Conservation (phyloP, 2,329 filamentous ascomycete species). For the Hypocrella siamensis region DNA sequence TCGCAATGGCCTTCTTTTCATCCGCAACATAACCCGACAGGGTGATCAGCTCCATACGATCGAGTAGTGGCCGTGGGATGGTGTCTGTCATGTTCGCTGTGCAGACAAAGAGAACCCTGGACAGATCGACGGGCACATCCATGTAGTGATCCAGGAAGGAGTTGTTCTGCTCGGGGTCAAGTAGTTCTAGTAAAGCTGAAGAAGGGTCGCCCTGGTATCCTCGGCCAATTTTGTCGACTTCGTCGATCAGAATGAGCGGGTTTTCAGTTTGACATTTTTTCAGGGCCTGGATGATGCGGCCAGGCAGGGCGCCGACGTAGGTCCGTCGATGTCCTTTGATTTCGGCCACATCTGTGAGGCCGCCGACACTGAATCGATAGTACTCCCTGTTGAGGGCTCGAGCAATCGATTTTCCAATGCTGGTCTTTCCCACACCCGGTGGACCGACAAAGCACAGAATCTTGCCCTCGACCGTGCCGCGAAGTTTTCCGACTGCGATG, state of each 20-base stretch:
- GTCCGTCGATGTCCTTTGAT: conserved; percentile 96
- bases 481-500: conserved; percentile 92
- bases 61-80: conserved; percentile 81
- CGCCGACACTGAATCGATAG: conserved; percentile 95
- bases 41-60: conserved; percentile 96
- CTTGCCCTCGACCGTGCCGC: conserved; percentile 94
- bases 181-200: conserved; percentile 79
- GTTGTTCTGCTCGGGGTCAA: conserved; percentile 93
- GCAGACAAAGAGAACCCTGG: conserved; percentile 95
- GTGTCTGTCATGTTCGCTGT: conserved; percentile 99
- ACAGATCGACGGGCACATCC: conserved; percentile 93
- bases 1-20: conserved; percentile 97
- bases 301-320: conserved; percentile 89
- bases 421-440: conserved; percentile 95
- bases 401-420: conserved; percentile 96
- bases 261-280: conserved; percentile 99
- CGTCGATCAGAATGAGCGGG: conserved; percentile 88
- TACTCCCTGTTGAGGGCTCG: conserved; percentile 89
- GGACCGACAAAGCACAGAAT: conserved; percentile 96
- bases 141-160: conserved; percentile 98
- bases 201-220: conserved; percentile 95
- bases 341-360: conserved; percentile 91
- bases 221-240: conserved; percentile 94
- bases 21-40: conserved; percentile 93
- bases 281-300: conserved; percentile 91